These are phyloP conservation scores for Ulota crispa DNA, from an alignment of 225 moss, liverwort and hornwort species.

Conservation along the genomic window DNA sequence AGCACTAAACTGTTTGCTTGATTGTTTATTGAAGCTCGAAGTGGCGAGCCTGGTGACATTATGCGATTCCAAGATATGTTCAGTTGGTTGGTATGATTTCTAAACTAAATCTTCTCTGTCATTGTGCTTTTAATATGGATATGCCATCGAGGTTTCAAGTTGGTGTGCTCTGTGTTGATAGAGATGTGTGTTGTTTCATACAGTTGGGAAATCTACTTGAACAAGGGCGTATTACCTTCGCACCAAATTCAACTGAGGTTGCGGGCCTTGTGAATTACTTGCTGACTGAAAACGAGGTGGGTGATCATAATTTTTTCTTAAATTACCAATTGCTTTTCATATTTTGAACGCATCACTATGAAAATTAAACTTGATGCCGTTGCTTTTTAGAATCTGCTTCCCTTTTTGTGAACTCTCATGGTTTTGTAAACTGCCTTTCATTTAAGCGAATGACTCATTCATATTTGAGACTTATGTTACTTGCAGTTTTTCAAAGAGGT, in stretches of 20 bases:
- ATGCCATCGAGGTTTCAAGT: neutral
- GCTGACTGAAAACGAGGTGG: constrained; percentile 63
- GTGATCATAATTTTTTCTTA: neutral
- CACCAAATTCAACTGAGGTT: constrained; percentile 84
- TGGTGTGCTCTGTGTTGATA: constrained; percentile 23
- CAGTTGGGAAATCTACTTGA: constrained; percentile 93
- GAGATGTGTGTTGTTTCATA: constrained; percentile 21
- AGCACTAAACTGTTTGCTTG: neutral
- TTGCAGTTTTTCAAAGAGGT: constrained; percentile 77
- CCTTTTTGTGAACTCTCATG: neutral
- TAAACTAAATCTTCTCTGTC: neutral
- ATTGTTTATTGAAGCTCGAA: constrained; percentile 41
- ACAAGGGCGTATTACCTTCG: constrained; percentile 81
- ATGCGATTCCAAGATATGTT: constrained; percentile 46
- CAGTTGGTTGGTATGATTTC: constrained; percentile 52
- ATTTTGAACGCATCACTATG: neutral
- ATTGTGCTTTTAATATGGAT: constrained; percentile 7
- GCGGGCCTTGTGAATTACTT: constrained; percentile 73
- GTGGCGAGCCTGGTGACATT: constrained; percentile 46
- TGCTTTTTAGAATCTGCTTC: neutral
- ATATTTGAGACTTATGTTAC: neutral
- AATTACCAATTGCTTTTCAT: neutral
- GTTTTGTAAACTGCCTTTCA: neutral
- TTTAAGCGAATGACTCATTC: constrained; percentile 1
- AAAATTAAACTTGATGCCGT: neutral